Evolutionary conservation across 345 rosid species (phyloP), one percentile per base, ranked within the genome.

Genomic region (Tarenaya hassleriana): DNA sequence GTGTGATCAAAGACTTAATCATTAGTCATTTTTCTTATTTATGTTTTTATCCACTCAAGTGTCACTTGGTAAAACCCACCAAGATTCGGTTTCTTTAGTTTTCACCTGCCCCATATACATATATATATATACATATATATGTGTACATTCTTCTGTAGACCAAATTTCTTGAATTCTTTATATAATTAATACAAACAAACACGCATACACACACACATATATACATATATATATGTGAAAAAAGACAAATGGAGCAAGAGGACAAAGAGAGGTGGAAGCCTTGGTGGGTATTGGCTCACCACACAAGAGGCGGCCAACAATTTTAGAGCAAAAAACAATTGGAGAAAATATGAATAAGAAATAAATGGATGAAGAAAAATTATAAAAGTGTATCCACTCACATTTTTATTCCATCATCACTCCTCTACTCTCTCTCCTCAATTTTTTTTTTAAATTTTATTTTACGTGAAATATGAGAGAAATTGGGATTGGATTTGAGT

Each of bases 201-300:
- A n/a, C n/a, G n/a, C n/a, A n/a, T n/a, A n/a, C n/a, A n/a, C n/a
- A n/a, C n/a, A n/a, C n/a, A n/a, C n/a, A n/a, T n/a, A n/a, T n/a
- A n/a, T n/a, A n/a, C n/a, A 63, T 60, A 51, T 44, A n/a, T n/a
- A n/a, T n/a, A n/a, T n/a, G n/a, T n/a, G n/a, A n/a, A n/a, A n/a
- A n/a, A n/a, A n/a, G n/a, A 51, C 34, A 42, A 47, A 52, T 61
- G 63, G 61, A 65, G 69, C 68, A 77, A 67, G 70, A 62, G 62
- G 84, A 78, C 84, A 78, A 71, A 64, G 37, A 49, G 38, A 72
- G 75, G 84, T 83, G 87, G 92, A 64, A 74, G 49, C 65, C 73
- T 53, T 71, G 77, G 76, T 58, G 80, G 69, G 38, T 83, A 78
- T 76, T 80, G 91, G 70, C 60, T 77, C 62, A 63, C 67, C 59